Evolutionary conservation across 2,329 filamentous ascomycete species (phyloP), one percentile per base, ranked within the genome.

Genomic region (Hypoxylon sp.): DNA sequence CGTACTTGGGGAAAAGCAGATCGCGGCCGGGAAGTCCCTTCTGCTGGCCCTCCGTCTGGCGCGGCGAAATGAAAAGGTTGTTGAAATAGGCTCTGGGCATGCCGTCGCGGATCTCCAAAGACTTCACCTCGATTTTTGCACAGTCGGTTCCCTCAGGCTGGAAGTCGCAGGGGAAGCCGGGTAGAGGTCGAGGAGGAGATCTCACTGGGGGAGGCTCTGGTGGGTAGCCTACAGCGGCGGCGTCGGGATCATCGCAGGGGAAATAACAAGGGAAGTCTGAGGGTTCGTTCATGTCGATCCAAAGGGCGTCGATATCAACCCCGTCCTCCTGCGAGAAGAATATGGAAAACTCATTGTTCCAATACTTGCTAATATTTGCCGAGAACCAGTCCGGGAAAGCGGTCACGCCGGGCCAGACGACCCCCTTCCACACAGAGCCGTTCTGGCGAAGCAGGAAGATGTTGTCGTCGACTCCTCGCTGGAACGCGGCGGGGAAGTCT

Each of bases 311-410:
- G 50, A 95, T 90, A 68, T 94, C 87, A 14, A 95, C 83, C 28
- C 91, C 92, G 1, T 79, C 83, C 0, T 87, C 80, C 0, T 84
- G 77, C 64, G 84, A 77, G 78, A 94, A 93, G 79, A 92, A 92
- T 0, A 73, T 76, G 0, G 74, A 76, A 70, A 95, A 90, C 73
- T 94, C 85, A 3, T 83, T 81, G 68, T 87, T 88, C 92, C 92
- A 95, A 77, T 88, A 96, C 0, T 78, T 72, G 49, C 88, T 83
- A 1, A 87, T 86, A 53, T 87, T 87, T 6, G 84, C 82, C 16
- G 88, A 80, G 73, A 93, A 93, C 91, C 91, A 95, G 75, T 95
- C 92, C 0, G 90, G 90, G 77, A 89, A 93, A 9, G 85, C 89
- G 0, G 89, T 86, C 12, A 88, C 84, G 46, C 92, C 92, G 4